Evolutionary conservation across 2,329 filamentous ascomycete genomes (phyloP).

Genomic region (Didymellaceae sp.): DNA sequence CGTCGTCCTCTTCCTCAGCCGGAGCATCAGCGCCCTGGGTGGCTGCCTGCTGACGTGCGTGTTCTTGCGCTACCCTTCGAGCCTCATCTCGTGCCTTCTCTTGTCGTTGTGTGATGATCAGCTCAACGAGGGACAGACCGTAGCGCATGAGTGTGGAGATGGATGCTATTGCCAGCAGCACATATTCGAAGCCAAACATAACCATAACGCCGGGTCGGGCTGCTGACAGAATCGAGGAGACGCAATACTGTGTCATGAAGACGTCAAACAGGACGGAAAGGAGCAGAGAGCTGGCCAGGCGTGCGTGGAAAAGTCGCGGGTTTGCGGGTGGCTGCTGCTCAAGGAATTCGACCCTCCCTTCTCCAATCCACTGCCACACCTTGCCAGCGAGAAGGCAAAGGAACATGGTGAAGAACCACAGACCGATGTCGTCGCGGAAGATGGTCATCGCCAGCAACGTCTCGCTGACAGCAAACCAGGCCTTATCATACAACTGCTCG

Average conservation of each 20-base stretch:
- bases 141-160: constrained; percentile 82
- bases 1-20: constrained; percentile 69
- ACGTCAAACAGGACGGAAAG: constrained; percentile 81
- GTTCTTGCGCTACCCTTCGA: constrained; percentile 58
- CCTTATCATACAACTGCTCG: constrained; percentile 95
- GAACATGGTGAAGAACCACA: constrained; percentile 97
- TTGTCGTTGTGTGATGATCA: constrained; percentile 76
- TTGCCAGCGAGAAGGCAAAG: constrained; percentile 90
- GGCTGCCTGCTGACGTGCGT: constrained; percentile 69
- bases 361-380: constrained; percentile 98
- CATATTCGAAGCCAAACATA: constrained; percentile 99
- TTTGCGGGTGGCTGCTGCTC: constrained; percentile 95
- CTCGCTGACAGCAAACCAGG: constrained; percentile 97
- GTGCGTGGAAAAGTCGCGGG: constrained; percentile 83
- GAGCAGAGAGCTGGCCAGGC: constrained; percentile 78
- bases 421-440: constrained; percentile 92
- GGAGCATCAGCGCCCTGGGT: constrained; percentile 47
- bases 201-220: constrained; percentile 99
- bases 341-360: constrained; percentile 89
- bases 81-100: constrained; percentile 64
- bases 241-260: constrained; percentile 79
- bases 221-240: constrained; percentile 82
- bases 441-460: constrained; percentile 98
- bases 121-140: constrained; percentile 76
- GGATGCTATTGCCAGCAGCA: constrained; percentile 81